Evolutionary conservation across 306 rosid genomes (phyloP).

Genomic region (Vachellia pachyceras): DNA sequence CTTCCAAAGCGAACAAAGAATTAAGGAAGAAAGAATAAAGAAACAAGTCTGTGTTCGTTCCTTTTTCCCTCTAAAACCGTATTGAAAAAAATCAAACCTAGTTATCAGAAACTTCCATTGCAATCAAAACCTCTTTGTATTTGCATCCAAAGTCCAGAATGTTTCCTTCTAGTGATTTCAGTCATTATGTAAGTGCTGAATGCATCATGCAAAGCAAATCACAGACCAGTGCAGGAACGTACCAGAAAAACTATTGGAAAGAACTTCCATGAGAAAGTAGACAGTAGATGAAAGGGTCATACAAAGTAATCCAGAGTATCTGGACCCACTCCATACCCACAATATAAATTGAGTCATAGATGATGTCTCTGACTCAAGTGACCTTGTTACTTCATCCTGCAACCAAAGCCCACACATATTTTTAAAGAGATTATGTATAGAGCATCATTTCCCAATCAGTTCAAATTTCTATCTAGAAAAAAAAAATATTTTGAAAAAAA

Average conservation of each 20-base stretch:
- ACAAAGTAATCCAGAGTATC: slow-evolving; percentile 84
- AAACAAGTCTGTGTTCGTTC: background rate
- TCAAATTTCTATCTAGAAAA: background rate
- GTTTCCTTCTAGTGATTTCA: background rate
- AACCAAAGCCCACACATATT: slow-evolving; percentile 6
- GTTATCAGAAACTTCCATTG: background rate
- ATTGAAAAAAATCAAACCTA: background rate
- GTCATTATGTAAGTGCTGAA: background rate
- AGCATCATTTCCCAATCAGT: slow-evolving; percentile 18
- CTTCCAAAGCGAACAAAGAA: background rate
- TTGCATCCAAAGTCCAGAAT: background rate
- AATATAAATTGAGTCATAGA: slow-evolving; percentile 8
- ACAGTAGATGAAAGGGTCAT: slow-evolving; percentile 65
- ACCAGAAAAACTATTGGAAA: slow-evolving; percentile 70
- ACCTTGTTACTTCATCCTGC: too few relatives aligned
- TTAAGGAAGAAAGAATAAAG: background rate
- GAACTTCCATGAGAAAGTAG: slow-evolving; percentile 78
- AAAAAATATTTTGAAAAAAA: background rate
- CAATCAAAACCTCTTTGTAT: slow-evolving; percentile 11
- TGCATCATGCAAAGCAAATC: slow-evolving; percentile 23
- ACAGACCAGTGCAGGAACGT: slow-evolving; percentile 29
- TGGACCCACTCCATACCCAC: slow-evolving; percentile 88
- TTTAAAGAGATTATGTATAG: slow-evolving; percentile 9
- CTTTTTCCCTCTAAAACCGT: background rate
- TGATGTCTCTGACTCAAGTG: too few relatives aligned